These are phyloP conservation scores for Picochlorum costavermella DNA, from an alignment of 139 green algal genomes.

Conservation along the genomic window DNA sequence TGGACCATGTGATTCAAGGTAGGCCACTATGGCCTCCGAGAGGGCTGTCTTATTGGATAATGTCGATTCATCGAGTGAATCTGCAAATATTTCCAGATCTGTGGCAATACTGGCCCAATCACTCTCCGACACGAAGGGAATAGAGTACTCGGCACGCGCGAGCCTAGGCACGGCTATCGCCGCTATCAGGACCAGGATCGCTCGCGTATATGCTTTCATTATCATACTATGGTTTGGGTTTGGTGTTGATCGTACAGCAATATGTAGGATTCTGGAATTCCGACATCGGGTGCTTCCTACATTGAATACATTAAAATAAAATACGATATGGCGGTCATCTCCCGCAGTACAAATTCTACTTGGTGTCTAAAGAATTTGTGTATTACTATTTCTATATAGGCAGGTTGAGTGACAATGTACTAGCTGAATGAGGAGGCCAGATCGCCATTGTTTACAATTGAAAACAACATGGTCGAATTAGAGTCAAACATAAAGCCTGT, in stretches of 20 bases:
- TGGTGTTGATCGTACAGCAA: neutral
- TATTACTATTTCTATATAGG: no score
- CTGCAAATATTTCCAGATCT: neutral
- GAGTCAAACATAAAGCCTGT: slow-evolving; percentile 10
- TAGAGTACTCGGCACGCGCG: neutral
- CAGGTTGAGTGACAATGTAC: neutral
- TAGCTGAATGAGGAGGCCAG: neutral
- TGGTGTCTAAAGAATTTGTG: neutral
- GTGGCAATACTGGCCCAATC: neutral
- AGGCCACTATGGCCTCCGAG: neutral
- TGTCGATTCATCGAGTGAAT: neutral
- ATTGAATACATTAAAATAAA: no score
- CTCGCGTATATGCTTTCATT: slow-evolving; percentile 10
- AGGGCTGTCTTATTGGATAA: neutral
- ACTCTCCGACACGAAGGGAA: neutral
- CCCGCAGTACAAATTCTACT: neutral
- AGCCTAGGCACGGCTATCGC: slow-evolving; percentile 7
- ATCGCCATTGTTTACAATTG: neutral
- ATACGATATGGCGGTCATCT: no score
- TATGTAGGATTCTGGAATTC: no score
- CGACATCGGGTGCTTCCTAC: no score
- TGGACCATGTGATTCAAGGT: neutral
- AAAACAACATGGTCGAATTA: neutral
- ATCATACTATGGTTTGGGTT: neutral
- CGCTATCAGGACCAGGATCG: slow-evolving; percentile 9